phyloP scores from a whole-genome alignment of 139 green algal species.

The Helicosporidium sp. region DNA sequence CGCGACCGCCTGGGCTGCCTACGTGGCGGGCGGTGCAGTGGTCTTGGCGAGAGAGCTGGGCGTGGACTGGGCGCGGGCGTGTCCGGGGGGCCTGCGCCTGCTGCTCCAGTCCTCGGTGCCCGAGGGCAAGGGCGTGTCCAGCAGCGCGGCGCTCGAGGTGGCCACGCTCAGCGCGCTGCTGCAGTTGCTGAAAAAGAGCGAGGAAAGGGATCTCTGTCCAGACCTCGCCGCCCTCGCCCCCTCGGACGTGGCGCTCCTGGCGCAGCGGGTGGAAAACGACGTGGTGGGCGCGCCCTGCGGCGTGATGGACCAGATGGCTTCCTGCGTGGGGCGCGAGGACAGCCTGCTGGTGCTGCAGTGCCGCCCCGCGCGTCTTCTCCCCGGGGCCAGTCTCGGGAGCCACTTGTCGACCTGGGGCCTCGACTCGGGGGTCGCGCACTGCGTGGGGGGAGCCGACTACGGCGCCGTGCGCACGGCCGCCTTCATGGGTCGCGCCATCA shows the following conservation, averaged over 20 bases:
- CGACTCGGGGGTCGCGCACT: slow-evolving; percentile 69
- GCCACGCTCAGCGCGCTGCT: slow-evolving; percentile 55
- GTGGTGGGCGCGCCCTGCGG: slow-evolving; percentile 84
- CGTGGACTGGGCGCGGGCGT: too few species aligned
- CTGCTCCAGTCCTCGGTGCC: slow-evolving; percentile 49
- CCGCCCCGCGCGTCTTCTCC: slow-evolving; percentile 57
- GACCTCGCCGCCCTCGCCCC: slow-evolving; percentile 29
- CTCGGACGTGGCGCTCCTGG: slow-evolving; percentile 66
- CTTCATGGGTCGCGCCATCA: slow-evolving; percentile 70
- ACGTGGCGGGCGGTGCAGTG: slow-evolving; percentile 65
- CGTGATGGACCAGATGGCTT: slow-evolving; percentile 89
- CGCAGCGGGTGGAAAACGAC: slow-evolving; percentile 75
- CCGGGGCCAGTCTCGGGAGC: slow-evolving; percentile 35
- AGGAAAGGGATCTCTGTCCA: too few species aligned
- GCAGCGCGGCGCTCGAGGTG: slow-evolving; percentile 79
- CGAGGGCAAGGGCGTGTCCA: slow-evolving; percentile 79
- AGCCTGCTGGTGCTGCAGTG: slow-evolving; percentile 65
- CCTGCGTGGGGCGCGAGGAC: slow-evolving; percentile 36
- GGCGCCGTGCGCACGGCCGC: slow-evolving; percentile 51
- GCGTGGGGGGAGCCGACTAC: slow-evolving; percentile 67
- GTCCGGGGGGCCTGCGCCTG: slow-evolving; percentile 29
- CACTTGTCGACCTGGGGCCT: slow-evolving; percentile 58
- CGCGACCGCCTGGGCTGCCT: slow-evolving; percentile 54
- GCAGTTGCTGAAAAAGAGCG: too few species aligned
- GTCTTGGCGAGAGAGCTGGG: slow-evolving; percentile 52